phyloP scores from a whole-genome alignment of 2,329 filamentous ascomycete genomes.

The Calonectria ilicicola region DNA sequence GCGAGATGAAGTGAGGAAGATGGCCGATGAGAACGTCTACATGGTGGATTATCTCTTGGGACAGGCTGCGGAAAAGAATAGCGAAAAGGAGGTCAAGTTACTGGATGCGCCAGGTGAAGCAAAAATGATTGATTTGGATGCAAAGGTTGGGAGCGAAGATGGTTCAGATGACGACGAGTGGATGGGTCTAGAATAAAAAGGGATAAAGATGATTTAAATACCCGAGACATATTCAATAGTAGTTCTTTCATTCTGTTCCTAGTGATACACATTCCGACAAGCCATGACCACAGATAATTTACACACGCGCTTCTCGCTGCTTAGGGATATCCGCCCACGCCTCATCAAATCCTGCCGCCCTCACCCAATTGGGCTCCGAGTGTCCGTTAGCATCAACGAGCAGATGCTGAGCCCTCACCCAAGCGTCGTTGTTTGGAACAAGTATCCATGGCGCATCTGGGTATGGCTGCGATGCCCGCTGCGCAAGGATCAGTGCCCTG shows the following conservation, averaged over 20 bases:
- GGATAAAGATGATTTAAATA: slow-evolving; percentile 38
- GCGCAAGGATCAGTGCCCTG: slow-evolving; percentile 75
- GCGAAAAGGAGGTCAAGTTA: slow-evolving; percentile 38
- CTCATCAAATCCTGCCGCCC: slow-evolving; percentile 71
- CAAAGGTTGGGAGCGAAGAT: slow-evolving; percentile 47
- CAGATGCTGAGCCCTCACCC: slow-evolving; percentile 71
- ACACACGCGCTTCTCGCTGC: neutral
- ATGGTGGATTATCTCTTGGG: slow-evolving; percentile 84
- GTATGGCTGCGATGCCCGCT: slow-evolving; percentile 62
- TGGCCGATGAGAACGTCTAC: slow-evolving; percentile 91
- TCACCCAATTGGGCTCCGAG: slow-evolving; percentile 67
- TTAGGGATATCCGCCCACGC: slow-evolving; percentile 68
- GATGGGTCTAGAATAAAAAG: slow-evolving; percentile 61
- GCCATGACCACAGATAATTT: neutral
- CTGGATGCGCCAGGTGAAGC: slow-evolving; percentile 36
- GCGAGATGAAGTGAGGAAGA: slow-evolving; percentile 81
- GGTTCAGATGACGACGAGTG: slow-evolving; percentile 58
- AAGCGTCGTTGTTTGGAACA: slow-evolving; percentile 68
- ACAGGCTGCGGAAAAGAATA: slow-evolving; percentile 55
- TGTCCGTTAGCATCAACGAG: slow-evolving; percentile 72
- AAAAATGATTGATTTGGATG: slow-evolving; percentile 49
- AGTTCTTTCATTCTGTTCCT: neutral
- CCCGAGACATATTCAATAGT: slow-evolving; percentile 28
- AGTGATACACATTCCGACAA: slow-evolving; percentile 21
- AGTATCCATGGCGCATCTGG: slow-evolving; percentile 60